phyloP scores from a whole-genome alignment of 352 stramenopile species.

The Phytopythium aichiense region DNA sequence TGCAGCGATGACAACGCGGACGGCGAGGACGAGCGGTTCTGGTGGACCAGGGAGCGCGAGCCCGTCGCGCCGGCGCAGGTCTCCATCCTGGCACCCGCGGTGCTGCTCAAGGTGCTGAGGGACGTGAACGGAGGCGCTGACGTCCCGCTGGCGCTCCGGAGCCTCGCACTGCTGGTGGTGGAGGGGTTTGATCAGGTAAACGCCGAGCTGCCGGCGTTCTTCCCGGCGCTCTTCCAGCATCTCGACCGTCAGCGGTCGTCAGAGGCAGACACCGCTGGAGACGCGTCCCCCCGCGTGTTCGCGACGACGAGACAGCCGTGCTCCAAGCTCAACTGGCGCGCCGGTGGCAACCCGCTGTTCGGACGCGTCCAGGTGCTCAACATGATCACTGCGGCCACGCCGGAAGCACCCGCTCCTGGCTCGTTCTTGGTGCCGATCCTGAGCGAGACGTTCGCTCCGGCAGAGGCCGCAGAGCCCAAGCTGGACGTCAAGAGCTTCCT shows the following conservation, averaged over 20 bases:
- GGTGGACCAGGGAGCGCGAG: conserved; percentile 10
- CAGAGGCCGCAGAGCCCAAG: conserved; percentile 1
- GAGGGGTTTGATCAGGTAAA: conserved; percentile 69
- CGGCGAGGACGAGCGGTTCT: conserved; percentile 8
- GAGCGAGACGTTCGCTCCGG: conserved; percentile 37
- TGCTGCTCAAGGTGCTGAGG: conserved; percentile 41
- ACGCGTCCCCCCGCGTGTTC: conserved; percentile 35
- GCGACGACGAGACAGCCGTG: conserved; percentile 46
- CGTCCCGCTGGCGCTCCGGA: conserved; percentile 12
- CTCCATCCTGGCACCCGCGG: conserved; percentile 38
- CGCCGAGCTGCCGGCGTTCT: conserved; percentile 56
- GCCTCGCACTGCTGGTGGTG: conserved; percentile 51
- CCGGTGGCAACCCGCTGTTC: conserved; percentile 47
- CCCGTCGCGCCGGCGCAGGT: conserved; percentile 15
- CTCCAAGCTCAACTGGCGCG: conserved; percentile 50
- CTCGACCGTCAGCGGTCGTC: conserved; percentile 7
- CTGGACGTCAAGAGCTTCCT: conserved; percentile 59
- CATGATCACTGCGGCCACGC: conserved; percentile 39
- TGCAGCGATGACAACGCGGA: conserved; percentile 19
- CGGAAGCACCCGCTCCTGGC: conserved; percentile 10
- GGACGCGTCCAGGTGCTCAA: conserved; percentile 62
- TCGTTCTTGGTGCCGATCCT: conserved; percentile 37
- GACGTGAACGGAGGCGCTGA: background rate
- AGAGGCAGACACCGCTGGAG: background rate
- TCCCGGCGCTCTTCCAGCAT: conserved; percentile 25